Percentiles rank a stretch among this genome's conserved stretches.
Conservation (phyloP, 225 moss, liverwort and hornwort genomes). For the Thuidium tamariscinum region DNA sequence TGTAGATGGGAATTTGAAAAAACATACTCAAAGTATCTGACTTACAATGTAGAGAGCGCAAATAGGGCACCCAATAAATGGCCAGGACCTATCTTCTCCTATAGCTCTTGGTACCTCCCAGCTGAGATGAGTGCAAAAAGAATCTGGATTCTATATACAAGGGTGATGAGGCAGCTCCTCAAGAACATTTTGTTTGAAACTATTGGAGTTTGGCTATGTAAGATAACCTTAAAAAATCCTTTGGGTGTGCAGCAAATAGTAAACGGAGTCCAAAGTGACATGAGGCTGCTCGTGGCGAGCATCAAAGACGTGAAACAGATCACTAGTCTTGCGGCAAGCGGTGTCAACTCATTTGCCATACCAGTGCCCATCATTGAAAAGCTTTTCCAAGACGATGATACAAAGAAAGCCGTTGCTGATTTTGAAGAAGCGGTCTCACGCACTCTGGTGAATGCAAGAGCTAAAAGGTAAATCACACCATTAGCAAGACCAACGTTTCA, state of each 20-base stretch:
- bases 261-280: slow-evolving; percentile 36
- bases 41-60: neutral
- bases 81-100: neutral
- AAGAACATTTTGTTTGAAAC: neutral
- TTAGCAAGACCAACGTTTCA: neutral
- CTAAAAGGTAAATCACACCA: neutral
- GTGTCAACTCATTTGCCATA: slow-evolving; percentile 37
- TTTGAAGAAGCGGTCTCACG: slow-evolving; percentile 38
- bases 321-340: slow-evolving; percentile 31
- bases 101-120: neutral
- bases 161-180: neutral
- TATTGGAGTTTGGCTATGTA: neutral
- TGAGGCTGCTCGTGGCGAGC: slow-evolving; percentile 58
- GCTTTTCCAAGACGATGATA: slow-evolving; percentile 27
- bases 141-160: neutral
- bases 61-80: neutral
- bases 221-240: neutral
- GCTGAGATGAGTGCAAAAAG: neutral
- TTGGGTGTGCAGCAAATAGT: slow-evolving; percentile 27
- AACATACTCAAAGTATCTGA: neutral
- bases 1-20: neutral
- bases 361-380: slow-evolving; percentile 33
- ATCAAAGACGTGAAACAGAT: slow-evolving; percentile 42
- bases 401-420: slow-evolving; percentile 25
- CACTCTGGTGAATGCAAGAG: neutral